Base-by-base conservation (phyloP, 805 yeast genomes). In the Metschnikowia rubicola region DNA sequence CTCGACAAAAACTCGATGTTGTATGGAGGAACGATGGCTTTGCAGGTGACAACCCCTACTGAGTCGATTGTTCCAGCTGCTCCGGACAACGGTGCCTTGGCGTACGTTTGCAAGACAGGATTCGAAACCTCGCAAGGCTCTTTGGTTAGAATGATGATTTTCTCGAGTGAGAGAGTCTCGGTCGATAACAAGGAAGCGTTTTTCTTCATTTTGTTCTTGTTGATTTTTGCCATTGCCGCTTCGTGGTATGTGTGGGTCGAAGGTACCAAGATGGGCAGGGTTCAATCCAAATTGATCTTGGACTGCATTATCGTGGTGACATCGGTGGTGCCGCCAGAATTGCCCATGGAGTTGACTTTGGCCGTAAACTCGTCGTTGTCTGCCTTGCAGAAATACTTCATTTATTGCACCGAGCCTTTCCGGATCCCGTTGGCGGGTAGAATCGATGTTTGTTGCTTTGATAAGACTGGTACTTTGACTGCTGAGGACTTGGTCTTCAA, bases 321-420 rank as follows among this genome's bases (percentile, higher is more conserved):
- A 15, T 91, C 98, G 42, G 99, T 94, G 54, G 99, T 94, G 35
- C 99, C 99, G 33, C 99, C 99, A 37, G 99, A 94, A 71, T 78
- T 94, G 57, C 99, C 99, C 49, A 94, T 94, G 98, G 99, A 94
- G 74, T 79, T 94, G 59, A 94, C 99, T 11, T 85, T 94, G 92
- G 98, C 99, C 50, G 99, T 94, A 35, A 94, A 94, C 69, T 78
- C 87, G 34, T 91, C 98, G 7, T 75, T 94, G 65, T 81, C 90
- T 49, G 90, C 97, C 3, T 77, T 94, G 55, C 83, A 86, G 58
- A 94, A 94, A 68, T 84, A 77, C 65, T 91, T 84, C 65, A 84
- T 94, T 53, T 94, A 86, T 74, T 94, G 99, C 75, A 94, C 99
- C 37, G 99, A 94, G 68, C 99, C 99, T 13, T 94, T 94, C 75